A percentile compares a stretch with the other conserved stretches of the same genome.
phyloP scores from a whole-genome alignment of 2,329 filamentous ascomycete species.

The Podosphaera leucotricha region DNA sequence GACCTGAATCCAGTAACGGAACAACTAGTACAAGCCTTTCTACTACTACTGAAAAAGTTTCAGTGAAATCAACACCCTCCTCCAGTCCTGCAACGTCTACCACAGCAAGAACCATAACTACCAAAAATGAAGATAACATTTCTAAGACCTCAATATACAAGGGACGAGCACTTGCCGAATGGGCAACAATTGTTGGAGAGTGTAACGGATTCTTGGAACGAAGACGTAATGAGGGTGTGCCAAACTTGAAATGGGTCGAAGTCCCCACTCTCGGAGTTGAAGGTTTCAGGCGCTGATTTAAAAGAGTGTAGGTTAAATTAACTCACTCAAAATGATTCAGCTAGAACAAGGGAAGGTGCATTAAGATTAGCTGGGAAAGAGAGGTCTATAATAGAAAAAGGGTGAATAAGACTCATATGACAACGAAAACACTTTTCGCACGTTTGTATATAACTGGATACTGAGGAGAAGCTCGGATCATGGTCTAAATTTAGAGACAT shows the following conservation, averaged over 20 bases:
- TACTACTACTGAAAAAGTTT: background rate
- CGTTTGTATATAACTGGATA: background rate
- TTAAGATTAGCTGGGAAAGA: background rate
- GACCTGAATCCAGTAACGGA: background rate
- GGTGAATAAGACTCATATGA: background rate
- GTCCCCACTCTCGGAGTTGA: conserved; percentile 41
- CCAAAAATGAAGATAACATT: background rate
- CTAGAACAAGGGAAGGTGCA: background rate
- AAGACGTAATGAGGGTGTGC: conserved; percentile 48
- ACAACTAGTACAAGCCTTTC: background rate
- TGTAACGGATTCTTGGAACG: conserved; percentile 65
- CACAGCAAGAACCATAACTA: background rate
- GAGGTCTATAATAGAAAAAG: background rate
- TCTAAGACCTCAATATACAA: conserved; percentile 27
- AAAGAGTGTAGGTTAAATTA: background rate
- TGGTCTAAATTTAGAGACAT: conserved; percentile 1
- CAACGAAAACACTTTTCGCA: background rate
- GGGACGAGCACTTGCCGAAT: conserved; percentile 56
- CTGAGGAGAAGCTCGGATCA: conserved; percentile 5
- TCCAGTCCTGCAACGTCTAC: background rate
- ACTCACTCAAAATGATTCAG: background rate
- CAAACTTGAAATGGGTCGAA: conserved; percentile 42
- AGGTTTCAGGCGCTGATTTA: conserved; percentile 20
- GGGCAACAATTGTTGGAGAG: conserved; percentile 50
- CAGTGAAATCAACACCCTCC: background rate